A percentile compares a stretch with the other conserved stretches of the same genome.
Conservation (phyloP, 2,329 filamentous ascomycete genomes). For the Ceratocystis colombiana region DNA sequence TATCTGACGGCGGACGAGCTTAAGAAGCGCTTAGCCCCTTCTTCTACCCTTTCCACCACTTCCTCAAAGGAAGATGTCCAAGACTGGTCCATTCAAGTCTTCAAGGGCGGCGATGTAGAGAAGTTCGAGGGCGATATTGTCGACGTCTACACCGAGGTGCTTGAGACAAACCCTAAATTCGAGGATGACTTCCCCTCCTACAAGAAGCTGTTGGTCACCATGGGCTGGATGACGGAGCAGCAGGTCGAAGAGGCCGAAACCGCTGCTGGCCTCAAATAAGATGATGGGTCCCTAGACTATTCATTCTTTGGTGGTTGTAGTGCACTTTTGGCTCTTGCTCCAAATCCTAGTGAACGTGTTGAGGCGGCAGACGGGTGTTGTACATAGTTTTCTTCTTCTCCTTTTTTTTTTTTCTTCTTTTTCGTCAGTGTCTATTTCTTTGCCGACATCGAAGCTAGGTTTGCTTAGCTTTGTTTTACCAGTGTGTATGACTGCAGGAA, state of each 20-base stretch:
- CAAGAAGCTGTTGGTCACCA: slow-evolving; percentile 18
- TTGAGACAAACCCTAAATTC: slow-evolving; percentile 19
- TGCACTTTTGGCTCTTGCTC: background rate
- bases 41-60: background rate
- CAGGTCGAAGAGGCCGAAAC: slow-evolving; percentile 7
- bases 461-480: background rate
- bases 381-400: no score
- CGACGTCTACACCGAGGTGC: slow-evolving; percentile 14
- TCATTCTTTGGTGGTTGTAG: background rate
- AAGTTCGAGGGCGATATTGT: slow-evolving; percentile 17
- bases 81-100: slow-evolving; percentile 20
- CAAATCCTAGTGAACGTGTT: no score
- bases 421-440: no score
- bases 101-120: background rate
- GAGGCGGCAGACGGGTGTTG: no score
- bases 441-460: no score
- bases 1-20: background rate
- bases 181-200: slow-evolving; percentile 23
- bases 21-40: background rate
- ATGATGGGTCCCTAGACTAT: background rate
- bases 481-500: background rate
- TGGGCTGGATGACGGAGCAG: slow-evolving; percentile 22
- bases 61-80: background rate
- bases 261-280: background rate
- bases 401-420: no score